Evolutionary conservation across 2,329 filamentous ascomycete species (phyloP).

Genomic region (Alternaria conjuncta): DNA sequence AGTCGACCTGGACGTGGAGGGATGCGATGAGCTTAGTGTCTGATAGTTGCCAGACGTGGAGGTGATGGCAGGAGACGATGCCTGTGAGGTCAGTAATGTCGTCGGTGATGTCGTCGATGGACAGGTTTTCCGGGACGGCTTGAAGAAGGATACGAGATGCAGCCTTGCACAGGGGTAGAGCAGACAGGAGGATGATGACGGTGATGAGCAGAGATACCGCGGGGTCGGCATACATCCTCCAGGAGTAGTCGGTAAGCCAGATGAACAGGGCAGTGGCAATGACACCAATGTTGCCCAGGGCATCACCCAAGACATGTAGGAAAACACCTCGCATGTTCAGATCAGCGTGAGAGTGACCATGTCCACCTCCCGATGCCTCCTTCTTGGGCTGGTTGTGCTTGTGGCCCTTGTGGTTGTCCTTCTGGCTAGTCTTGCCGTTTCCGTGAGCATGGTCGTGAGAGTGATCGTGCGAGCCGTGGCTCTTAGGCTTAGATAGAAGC

Average conservation of each 20-base stretch:
- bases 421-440: constrained; percentile 28
- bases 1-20: constrained; percentile 90
- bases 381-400: constrained; percentile 80
- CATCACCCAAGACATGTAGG: constrained; percentile 77
- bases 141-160: constrained; percentile 90
- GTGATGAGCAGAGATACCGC: constrained; percentile 94
- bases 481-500: constrained; percentile 46
- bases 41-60: constrained; percentile 97
- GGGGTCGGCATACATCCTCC: constrained; percentile 88
- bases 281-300: constrained; percentile 84
- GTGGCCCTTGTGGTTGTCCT: constrained; percentile 68
- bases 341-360: constrained; percentile 81
- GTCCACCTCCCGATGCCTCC: constrained; percentile 63
- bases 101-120: constrained; percentile 86
- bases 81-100: constrained; percentile 87
- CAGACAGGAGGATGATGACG: constrained; percentile 72
- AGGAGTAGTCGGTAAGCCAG: constrained; percentile 84
- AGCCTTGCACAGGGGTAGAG: constrained; percentile 78
- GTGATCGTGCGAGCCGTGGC: constrained; percentile 20
- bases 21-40: constrained; percentile 94
- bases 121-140: constrained; percentile 87
- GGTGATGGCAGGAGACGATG: constrained; percentile 89
- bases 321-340: constrained; percentile 90
- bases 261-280: constrained; percentile 85
- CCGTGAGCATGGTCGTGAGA: constrained; percentile 13